Percentiles rank a stretch among this genome's conserved stretches.
phyloP scores from a whole-genome alignment of 306 rosid species.

The Vicia faba region DNA sequence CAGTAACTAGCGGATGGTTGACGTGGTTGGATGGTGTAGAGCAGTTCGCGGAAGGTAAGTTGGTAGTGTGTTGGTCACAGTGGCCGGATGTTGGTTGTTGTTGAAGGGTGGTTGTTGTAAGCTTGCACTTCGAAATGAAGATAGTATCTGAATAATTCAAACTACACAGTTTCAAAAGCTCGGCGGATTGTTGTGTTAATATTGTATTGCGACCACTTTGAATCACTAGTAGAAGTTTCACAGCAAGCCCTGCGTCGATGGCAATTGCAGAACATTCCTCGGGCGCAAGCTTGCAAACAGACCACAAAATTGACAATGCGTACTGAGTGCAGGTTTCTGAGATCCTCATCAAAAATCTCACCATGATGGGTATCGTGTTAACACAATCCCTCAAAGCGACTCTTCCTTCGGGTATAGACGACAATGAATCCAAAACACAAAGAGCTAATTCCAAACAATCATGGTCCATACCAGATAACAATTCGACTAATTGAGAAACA shows the following conservation, averaged over 20 bases:
- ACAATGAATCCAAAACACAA: conserved; percentile 53
- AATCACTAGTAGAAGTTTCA: conserved; percentile 75
- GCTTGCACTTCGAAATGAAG: conserved; percentile 88
- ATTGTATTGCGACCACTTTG: conserved; percentile 73
- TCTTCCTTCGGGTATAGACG: conserved; percentile 60
- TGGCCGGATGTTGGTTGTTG: too few relatives aligned
- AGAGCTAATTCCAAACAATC: conserved; percentile 67
- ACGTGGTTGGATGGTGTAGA: too few relatives aligned
- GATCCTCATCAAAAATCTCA: conserved; percentile 67
- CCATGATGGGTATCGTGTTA: conserved; percentile 64
- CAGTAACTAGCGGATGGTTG: too few relatives aligned
- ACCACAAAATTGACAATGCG: conserved; percentile 65
- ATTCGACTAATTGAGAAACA: conserved; percentile 64
- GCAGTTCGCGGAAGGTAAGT: too few relatives aligned
- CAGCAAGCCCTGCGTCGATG: conserved; percentile 78
- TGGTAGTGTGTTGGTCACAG: too few relatives aligned
- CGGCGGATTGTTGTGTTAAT: conserved; percentile 70
- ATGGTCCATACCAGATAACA: conserved; percentile 58
- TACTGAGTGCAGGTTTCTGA: conserved; percentile 70
- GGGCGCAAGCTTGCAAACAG: conserved; percentile 67
- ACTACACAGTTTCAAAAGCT: conserved; percentile 81
- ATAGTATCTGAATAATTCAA: conserved; percentile 71
- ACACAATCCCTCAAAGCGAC: conserved; percentile 63
- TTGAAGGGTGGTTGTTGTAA: conserved; percentile 78
- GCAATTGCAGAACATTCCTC: conserved; percentile 71